phyloP scores from a whole-genome alignment of 306 rosid species.

The Geum urbanum region DNA sequence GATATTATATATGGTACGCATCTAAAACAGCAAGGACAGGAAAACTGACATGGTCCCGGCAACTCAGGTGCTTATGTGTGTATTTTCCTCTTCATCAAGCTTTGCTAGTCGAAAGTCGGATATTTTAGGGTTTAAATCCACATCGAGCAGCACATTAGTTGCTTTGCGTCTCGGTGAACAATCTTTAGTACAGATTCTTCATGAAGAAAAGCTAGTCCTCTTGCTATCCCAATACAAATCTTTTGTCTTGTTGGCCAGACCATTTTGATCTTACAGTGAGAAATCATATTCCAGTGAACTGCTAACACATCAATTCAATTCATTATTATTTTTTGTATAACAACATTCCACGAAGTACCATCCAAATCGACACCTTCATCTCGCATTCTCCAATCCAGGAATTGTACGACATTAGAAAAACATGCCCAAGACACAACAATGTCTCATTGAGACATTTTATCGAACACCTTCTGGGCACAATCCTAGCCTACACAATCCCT shows the following conservation, averaged over 20 bases:
- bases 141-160: slow-evolving; percentile 67
- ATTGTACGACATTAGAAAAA: too few species aligned
- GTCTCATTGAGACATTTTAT: too few species aligned
- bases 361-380: too few species aligned
- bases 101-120: slow-evolving; percentile 76
- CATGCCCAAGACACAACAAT: too few species aligned
- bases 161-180: slow-evolving; percentile 77
- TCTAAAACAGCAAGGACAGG: background rate
- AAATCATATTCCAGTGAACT: too few species aligned
- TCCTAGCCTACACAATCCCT: too few species aligned
- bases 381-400: too few species aligned
- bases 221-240: slow-evolving; percentile 76
- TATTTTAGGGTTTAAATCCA: slow-evolving; percentile 60
- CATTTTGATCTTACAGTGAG: slow-evolving; percentile 19
- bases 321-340: too few species aligned
- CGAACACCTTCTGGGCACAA: too few species aligned
- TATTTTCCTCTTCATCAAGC: slow-evolving; percentile 63
- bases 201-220: slow-evolving; percentile 70
- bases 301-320: too few species aligned
- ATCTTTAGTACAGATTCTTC: slow-evolving; percentile 67
- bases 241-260: slow-evolving; percentile 59
- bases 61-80: slow-evolving; percentile 66
- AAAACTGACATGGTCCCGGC: slow-evolving; percentile 71
- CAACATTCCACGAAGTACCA: too few species aligned
- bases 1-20: background rate